Evolutionary conservation across 495 filamentous ascomycete genomes (phyloP).

Genomic region (Penicillium atrosanguineum): DNA sequence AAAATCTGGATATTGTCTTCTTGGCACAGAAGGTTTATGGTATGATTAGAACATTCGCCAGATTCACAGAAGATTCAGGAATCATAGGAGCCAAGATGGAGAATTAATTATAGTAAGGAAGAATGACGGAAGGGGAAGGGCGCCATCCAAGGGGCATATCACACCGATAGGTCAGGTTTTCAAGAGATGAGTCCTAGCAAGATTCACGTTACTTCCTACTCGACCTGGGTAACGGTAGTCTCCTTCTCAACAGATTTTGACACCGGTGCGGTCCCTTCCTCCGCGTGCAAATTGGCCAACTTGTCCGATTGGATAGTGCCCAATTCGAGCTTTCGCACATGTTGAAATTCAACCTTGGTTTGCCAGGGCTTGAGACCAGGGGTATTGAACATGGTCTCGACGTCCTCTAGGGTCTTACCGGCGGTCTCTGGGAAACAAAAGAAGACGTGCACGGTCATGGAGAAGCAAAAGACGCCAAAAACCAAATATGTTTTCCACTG

Average conservation of each 20-base stretch:
- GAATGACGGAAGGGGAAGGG: too few species aligned
- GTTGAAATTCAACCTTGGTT: conserved; percentile 46
- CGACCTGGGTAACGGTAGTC: background rate
- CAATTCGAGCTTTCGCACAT: conserved; percentile 29
- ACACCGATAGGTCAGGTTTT: too few species aligned
- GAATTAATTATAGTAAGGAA: too few species aligned
- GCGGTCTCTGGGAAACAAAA: conserved; percentile 81
- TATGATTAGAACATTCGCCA: too few species aligned
- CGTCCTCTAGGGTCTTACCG: conserved; percentile 78
- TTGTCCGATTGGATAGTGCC: conserved; percentile 31
- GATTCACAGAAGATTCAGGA: too few species aligned
- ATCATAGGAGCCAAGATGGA: too few species aligned
- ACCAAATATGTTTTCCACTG: conserved; percentile 71
- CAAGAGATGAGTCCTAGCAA: too few species aligned
- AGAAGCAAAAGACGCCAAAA: conserved; percentile 72
- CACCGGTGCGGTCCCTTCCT: conserved; percentile 4
- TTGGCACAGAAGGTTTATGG: too few species aligned
- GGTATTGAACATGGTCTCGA: conserved; percentile 68
- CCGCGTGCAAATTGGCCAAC: conserved; percentile 15
- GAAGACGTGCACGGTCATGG: conserved; percentile 72
- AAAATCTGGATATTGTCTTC: too few species aligned
- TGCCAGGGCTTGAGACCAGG: conserved; percentile 65
- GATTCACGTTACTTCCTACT: background rate
- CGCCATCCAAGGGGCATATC: too few species aligned
- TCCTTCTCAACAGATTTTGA: conserved; percentile 6